These are phyloP conservation scores for Colletotrichum gloeosporioides DNA, from an alignment of 2,329 filamentous ascomycete species.

Conservation along the genomic window DNA sequence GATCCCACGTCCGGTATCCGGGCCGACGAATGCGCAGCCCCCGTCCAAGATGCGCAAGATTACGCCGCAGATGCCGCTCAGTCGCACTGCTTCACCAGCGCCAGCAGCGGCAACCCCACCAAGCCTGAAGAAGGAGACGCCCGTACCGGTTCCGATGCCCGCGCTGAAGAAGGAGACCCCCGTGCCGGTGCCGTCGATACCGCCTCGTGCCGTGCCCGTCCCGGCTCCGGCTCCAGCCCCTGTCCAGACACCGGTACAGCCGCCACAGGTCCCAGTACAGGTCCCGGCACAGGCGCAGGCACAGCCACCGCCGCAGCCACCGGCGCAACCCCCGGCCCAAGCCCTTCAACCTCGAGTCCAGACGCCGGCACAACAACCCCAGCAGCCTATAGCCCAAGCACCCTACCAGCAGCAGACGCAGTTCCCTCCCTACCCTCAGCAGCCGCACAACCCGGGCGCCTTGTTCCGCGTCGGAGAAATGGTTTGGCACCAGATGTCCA, in stretches of 20 bases:
- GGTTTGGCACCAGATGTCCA: conserved; percentile 54
- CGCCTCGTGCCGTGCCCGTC: background rate
- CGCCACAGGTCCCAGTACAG: background rate
- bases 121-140: conserved; percentile 7
- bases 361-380: conserved; percentile 2
- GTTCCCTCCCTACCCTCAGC: conserved; percentile 15
- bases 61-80: conserved; percentile 1
- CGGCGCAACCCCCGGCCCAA: background rate
- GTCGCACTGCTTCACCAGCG: conserved; percentile 1
- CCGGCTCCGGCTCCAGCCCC: background rate
- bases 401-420: conserved; percentile 13
- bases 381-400: background rate
- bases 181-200: background rate
- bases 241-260: background rate
- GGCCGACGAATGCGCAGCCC: conserved; percentile 16
- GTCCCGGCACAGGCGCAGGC: background rate
- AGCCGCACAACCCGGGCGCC: conserved; percentile 21
- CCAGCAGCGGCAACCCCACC: background rate
- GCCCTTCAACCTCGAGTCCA: background rate
- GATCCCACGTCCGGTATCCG: background rate
- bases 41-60: conserved; percentile 23
- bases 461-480: conserved; percentile 56
- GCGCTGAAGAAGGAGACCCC: conserved; percentile 8
- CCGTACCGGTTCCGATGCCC: conserved; percentile 6
- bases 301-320: background rate